These are phyloP conservation scores for Tothia fuscella DNA, from an alignment of 2,329 filamentous ascomycete genomes.

Conservation along the genomic window DNA sequence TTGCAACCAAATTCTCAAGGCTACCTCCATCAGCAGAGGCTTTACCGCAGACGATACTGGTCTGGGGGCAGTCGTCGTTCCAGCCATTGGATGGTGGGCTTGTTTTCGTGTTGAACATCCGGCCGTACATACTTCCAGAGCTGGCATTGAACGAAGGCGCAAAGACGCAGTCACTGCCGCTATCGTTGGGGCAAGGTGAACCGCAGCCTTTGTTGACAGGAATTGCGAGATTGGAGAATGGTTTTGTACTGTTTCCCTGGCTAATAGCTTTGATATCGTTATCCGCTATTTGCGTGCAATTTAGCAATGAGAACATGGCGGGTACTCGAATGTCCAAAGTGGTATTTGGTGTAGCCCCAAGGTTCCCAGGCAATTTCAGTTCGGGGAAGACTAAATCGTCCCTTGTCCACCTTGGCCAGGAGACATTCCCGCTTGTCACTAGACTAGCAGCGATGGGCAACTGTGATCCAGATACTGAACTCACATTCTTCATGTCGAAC, in stretches of 20 bases:
- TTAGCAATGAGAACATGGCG: neutral
- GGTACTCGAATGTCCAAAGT: neutral
- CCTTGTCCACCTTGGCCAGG: neutral
- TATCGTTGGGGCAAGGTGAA: neutral
- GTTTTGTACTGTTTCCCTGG: neutral
- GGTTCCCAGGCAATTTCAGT: neutral
- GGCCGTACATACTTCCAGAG: neutral
- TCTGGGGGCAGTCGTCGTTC: neutral
- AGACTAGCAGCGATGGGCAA: neutral
- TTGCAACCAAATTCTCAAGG: neutral
- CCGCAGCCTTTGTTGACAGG: neutral
- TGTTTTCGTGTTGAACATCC: neutral
- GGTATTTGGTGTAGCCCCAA: neutral
- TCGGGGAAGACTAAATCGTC: neutral
- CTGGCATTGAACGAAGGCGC: neutral
- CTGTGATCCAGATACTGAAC: neutral
- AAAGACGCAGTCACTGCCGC: neutral
- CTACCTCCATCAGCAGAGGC: neutral
- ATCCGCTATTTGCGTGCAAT: neutral
- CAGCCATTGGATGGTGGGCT: neutral
- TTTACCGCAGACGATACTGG: neutral
- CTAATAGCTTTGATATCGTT: neutral
- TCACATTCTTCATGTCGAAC: neutral
- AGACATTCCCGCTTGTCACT: neutral
- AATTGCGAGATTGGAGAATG: neutral